Base-by-base conservation (phyloP, 2,329 filamentous ascomycete genomes). In the Apiospora rasikravindrae region DNA sequence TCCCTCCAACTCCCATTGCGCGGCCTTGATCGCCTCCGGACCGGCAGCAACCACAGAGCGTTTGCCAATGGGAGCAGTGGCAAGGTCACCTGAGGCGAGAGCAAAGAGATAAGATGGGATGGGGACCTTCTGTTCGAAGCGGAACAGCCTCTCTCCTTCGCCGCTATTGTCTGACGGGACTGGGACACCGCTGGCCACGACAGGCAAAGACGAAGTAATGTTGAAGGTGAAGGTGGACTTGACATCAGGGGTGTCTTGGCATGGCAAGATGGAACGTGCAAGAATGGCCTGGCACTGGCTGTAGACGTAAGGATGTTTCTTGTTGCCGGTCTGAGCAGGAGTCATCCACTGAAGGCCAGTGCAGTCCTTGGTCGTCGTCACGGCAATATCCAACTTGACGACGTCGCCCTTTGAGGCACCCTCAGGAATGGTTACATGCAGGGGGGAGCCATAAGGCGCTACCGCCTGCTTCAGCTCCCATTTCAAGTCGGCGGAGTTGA, bases 251-350 rank as follows among this genome's bases (percentile, higher is more conserved):
- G 96, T 98, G 80, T 99, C 96, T 85, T 98, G 96, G 83, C 96
- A 98, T 8, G 96, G 96, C 82, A 98, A 97, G 73, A 98, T 89
- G 67, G 95, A 97, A 73, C 96, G 91, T 61, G 94, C 94, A 79
- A 98, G 95, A 79, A 98, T 98, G 70, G 96, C 95, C 86, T 99
- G 96, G 82, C 95, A 98, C 85, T 98, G 96, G 64, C 94, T 97
- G 86, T 98, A 98, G 91, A 98, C 96, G 83, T 98, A 98, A 0
- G 96, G 96, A 76, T 97, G 93, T 83, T 95, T 96, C 86, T 95
- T 95, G 88, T 97, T 98, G 72, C 94, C 94, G 0, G 96, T 98
- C 85, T 98, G 96, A 44, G 92, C 93, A 1, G 95, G 94, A 0
- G 93, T 95, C 82, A 99, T 88, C 96, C 96, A 99, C 83, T 98